A percentile compares a stretch with the other conserved stretches of the same genome.
Evolutionary conservation across 106 monocot species (phyloP).

Genomic region (Dioscorea zingiberensis): DNA sequence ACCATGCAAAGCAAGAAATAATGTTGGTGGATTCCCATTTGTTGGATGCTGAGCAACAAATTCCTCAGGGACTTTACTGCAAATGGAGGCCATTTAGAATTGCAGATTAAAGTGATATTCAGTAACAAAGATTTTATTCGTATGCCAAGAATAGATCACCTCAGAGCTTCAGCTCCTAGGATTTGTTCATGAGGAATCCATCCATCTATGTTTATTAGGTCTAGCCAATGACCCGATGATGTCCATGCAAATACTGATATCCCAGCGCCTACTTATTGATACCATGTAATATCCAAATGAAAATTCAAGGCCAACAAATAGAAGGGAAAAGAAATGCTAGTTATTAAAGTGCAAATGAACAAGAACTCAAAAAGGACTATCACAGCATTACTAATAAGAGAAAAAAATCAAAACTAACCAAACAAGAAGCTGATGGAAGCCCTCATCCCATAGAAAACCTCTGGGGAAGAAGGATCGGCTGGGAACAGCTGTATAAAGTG

Average conservation of each 20-base stretch:
- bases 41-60: conserved; percentile 93
- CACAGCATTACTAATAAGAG: too few species aligned
- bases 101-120: neutral
- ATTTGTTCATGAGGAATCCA: conserved; percentile 99
- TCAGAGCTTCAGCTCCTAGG: conserved; percentile 90
- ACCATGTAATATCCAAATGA: conserved; percentile 5
- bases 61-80: conserved; percentile 88
- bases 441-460: conserved; percentile 99
- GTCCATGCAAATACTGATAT: conserved; percentile 76
- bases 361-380: neutral
- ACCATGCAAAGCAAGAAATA: conserved; percentile 89
- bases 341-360: neutral
- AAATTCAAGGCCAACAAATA: conserved; percentile 1
- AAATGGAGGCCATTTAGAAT: conserved; percentile 13
- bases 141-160: conserved; percentile 32
- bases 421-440: conserved; percentile 91
- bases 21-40: conserved; percentile 94
- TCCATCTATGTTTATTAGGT: conserved; percentile 89
- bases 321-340: neutral
- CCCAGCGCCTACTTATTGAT: conserved; percentile 71
- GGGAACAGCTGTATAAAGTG: conserved; percentile 88
- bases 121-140: neutral
- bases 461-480: conserved; percentile 94
- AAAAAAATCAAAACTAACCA: conserved; percentile 43
- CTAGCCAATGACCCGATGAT: conserved; percentile 98